These are phyloP conservation scores for Ilex asprella DNA, from an alignment of 257 asterid genomes.

Conservation along the genomic window DNA sequence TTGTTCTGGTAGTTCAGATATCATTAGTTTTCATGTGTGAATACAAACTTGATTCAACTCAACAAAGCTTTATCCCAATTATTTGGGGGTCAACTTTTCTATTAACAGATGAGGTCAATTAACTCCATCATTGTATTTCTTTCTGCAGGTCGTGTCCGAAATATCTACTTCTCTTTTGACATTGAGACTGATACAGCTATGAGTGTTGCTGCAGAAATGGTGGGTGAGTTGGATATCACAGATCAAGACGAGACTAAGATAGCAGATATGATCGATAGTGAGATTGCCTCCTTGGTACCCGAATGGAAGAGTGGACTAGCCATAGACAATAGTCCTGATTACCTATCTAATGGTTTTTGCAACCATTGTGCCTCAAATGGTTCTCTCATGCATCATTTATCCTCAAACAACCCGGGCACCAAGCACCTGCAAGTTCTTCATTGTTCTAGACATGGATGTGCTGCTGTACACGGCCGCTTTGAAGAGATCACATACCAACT, in stretches of 20 bases:
- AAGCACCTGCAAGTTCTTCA: conserved; percentile 35
- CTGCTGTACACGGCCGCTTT: conserved; percentile 72
- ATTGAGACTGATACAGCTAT: conserved; percentile 61
- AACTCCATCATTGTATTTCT: background rate
- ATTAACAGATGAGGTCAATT: too few relatives aligned
- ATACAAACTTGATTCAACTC: too few relatives aligned
- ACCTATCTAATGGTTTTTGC: conserved; percentile 21
- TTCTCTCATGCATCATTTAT: conserved; percentile 18
- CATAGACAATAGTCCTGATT: conserved; percentile 27
- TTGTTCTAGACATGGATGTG: conserved; percentile 46
- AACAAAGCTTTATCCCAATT: too few relatives aligned
- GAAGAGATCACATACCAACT: conserved; percentile 73
- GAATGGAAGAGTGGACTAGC: conserved; percentile 59
- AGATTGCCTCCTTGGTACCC: conserved; percentile 61
- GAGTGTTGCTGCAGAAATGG: conserved; percentile 85
- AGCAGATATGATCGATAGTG: conserved; percentile 77
- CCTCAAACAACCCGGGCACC: conserved; percentile 25
- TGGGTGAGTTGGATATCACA: conserved; percentile 73
- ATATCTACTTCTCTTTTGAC: conserved; percentile 79
- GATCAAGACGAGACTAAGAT: conserved; percentile 76
- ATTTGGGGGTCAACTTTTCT: too few relatives aligned
- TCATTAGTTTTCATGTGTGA: background rate
- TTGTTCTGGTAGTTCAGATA: conserved; percentile 3
- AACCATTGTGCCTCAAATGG: conserved; percentile 41
- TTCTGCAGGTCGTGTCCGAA: conserved; percentile 65